phyloP scores from a whole-genome alignment of 441 rosid species.

The Bruguiera hainesii region DNA sequence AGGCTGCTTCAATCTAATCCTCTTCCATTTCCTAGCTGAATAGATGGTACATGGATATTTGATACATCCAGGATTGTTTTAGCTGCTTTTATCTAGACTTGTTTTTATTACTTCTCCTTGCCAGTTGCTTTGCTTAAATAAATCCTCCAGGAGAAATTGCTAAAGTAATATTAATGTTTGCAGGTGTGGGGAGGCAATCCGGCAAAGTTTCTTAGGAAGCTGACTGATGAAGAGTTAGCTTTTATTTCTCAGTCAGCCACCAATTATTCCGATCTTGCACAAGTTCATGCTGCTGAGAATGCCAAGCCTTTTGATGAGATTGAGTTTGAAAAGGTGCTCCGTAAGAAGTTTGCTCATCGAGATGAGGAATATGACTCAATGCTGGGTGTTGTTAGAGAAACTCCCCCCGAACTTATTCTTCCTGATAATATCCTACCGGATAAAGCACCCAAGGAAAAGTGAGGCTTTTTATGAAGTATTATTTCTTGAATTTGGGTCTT shows the following conservation, averaged over 20 bases:
- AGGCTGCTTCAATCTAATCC: neutral
- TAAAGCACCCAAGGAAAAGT: conserved; percentile 53
- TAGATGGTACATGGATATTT: neutral
- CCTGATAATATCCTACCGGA: conserved; percentile 54
- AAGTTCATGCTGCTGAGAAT: conserved; percentile 85
- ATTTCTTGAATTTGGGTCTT: conserved; percentile 23
- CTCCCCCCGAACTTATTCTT: conserved; percentile 70
- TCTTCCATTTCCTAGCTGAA: neutral
- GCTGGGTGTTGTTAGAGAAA: conserved; percentile 82
- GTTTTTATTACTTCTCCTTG: neutral
- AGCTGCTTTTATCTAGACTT: neutral
- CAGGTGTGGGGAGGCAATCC: conserved; percentile 99
- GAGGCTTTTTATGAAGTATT: conserved; percentile 32
- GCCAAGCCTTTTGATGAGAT: conserved; percentile 71
- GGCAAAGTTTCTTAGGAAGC: conserved; percentile 85
- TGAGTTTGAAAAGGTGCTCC: conserved; percentile 87
- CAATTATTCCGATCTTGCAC: conserved; percentile 83
- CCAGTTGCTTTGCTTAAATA: neutral
- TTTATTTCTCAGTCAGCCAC: conserved; percentile 72
- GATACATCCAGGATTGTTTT: neutral
- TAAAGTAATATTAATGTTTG: neutral
- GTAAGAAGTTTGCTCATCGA: conserved; percentile 63
- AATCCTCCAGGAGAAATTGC: neutral
- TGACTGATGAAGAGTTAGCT: conserved; percentile 61
- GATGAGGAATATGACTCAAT: conserved; percentile 88